Conservation (phyloP, 768 basidiomycete species). For the Hygrophorus russula region DNA sequence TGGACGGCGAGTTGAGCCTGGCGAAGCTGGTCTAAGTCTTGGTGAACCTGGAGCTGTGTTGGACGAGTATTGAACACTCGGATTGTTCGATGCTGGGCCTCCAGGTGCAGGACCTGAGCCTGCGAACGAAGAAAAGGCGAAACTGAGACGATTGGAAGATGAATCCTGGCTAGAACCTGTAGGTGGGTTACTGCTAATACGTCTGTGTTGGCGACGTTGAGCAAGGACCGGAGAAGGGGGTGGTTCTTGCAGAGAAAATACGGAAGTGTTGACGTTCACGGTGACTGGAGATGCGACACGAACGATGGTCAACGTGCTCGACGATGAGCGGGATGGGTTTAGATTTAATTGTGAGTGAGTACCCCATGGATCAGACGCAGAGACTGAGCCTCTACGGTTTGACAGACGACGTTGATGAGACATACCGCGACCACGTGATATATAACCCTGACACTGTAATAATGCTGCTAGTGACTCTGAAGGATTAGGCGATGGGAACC, state of each 20-base stretch:
- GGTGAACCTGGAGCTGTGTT: neutral
- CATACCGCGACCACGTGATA: too few species aligned
- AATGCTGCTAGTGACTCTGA: too few species aligned
- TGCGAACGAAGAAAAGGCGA: conserved; percentile 59
- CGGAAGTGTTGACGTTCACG: neutral
- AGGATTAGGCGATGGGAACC: too few species aligned
- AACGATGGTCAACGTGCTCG: conserved; percentile 65
- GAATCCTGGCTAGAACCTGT: neutral
- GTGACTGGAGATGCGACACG: conserved; percentile 31
- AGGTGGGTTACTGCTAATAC: conserved; percentile 12
- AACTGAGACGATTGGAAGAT: conserved; percentile 31
- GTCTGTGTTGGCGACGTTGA: conserved; percentile 18
- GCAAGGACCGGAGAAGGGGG: conserved; percentile 18
- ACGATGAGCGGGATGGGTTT: conserved; percentile 42
- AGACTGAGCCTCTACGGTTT: conserved; percentile 53
- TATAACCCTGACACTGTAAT: too few species aligned
- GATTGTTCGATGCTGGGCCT: conserved; percentile 19
- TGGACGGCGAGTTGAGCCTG: conserved; percentile 19
- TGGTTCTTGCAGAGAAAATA: conserved; percentile 20
- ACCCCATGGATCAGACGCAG: conserved; percentile 61
- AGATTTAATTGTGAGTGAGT: conserved; percentile 40
- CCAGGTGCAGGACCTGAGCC: conserved; percentile 13
- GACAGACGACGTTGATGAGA: conserved; percentile 20
- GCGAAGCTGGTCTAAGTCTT: neutral
- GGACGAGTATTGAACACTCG: conserved; percentile 27